These are phyloP conservation scores for Phytophthora macrochlamydospora DNA, from an alignment of 352 stramenopile genomes.

Conservation along the genomic window DNA sequence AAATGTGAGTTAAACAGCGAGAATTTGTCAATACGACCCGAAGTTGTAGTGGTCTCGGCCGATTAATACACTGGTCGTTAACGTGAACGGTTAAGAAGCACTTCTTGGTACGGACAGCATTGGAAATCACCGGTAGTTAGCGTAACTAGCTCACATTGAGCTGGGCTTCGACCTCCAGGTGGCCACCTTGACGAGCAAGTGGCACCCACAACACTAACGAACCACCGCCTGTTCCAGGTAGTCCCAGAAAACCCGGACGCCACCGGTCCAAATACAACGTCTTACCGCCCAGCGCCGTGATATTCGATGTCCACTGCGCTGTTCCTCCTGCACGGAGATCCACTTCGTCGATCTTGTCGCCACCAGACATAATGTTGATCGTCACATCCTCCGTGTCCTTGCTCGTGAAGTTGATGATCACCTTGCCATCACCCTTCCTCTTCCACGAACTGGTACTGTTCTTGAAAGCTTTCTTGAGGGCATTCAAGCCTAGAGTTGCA, in stretches of 20 bases:
- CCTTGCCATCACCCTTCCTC: slow-evolving; percentile 3
- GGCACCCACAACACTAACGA: slow-evolving; percentile 3
- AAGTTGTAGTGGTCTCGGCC: no score
- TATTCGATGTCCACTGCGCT: slow-evolving; percentile 5
- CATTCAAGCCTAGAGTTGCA: slow-evolving; percentile 29
- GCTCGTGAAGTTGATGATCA: slow-evolving; percentile 18
- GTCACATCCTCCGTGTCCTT: slow-evolving; percentile 16
- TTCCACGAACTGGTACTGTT: slow-evolving; percentile 27
- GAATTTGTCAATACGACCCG: background rate
- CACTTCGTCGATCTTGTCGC: slow-evolving; percentile 6
- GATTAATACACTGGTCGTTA: no score
- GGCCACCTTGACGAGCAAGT: background rate
- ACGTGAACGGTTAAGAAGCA: no score
- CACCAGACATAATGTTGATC: slow-evolving; percentile 20
- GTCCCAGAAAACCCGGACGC: background rate
- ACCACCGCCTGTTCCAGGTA: background rate
- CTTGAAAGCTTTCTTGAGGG: slow-evolving; percentile 34
- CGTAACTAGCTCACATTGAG: background rate
- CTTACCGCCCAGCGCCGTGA: slow-evolving; percentile 6
- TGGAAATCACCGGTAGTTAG: no score
- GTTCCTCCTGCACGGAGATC: slow-evolving; percentile 8
- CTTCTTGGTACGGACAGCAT: no score
- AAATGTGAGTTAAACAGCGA: background rate
- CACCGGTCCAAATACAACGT: background rate
- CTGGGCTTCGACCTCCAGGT: background rate